These are phyloP conservation scores for Nothomitra cinnamomea DNA, from an alignment of 2,329 filamentous ascomycete genomes.

Conservation along the genomic window DNA sequence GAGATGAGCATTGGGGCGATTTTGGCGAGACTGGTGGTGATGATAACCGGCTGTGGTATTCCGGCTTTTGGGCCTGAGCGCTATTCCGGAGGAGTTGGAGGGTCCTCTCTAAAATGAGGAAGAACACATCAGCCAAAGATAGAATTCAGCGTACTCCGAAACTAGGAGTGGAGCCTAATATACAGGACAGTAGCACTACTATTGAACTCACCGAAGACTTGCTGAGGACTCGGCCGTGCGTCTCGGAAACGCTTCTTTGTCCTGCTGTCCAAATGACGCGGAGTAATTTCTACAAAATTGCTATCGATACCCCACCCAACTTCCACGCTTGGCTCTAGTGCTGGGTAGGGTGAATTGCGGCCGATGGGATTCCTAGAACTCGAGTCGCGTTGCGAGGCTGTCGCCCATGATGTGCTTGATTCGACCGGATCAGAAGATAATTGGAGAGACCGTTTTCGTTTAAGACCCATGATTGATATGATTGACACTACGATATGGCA, in stretches of 20 bases:
- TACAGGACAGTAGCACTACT: background rate
- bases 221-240: background rate
- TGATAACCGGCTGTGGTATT: background rate
- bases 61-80: background rate
- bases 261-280: conserved; percentile 3
- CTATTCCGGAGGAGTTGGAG: background rate
- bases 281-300: background rate
- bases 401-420: background rate
- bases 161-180: background rate
- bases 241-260: conserved; percentile 6
- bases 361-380: background rate
- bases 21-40: conserved; percentile 2
- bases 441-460: conserved; percentile 11
- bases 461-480: conserved; percentile 10
- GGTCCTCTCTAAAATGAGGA: background rate
- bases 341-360: background rate
- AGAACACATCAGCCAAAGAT: background rate
- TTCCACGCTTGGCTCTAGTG: background rate
- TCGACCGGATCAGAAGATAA: background rate
- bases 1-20: background rate
- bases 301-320: background rate
- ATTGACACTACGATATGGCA: too few species aligned
- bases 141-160: background rate
- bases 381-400: conserved; percentile 1
- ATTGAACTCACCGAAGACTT: conserved; percentile 2